phyloP scores from a whole-genome alignment of 106 monocot species.

The Triglochin maritima region DNA sequence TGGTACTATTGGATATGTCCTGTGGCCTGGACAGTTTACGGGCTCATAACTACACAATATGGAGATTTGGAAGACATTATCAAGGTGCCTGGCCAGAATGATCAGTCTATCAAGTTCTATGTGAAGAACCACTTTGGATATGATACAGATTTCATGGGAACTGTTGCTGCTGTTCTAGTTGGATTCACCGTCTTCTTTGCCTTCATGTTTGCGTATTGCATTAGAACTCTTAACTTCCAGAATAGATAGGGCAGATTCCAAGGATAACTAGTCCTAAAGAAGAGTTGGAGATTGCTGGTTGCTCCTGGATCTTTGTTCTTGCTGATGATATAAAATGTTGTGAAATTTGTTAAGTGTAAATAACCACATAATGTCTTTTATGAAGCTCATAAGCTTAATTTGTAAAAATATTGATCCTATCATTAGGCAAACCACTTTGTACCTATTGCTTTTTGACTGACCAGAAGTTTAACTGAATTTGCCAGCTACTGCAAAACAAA shows the following conservation, averaged over 20 bases:
- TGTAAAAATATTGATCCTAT: too few species aligned
- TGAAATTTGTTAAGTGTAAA: too few species aligned
- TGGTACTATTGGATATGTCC: slow-evolving; percentile 76
- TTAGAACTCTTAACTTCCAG: slow-evolving; percentile 56
- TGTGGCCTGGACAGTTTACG: slow-evolving; percentile 55
- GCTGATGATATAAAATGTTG: too few species aligned
- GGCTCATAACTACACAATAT: slow-evolving; percentile 49
- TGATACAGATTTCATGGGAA: slow-evolving; percentile 23
- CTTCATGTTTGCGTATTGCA: slow-evolving; percentile 44
- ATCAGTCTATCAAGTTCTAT: slow-evolving; percentile 29
- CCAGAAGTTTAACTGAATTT: too few species aligned
- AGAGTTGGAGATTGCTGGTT: too few species aligned
- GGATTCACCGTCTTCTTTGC: slow-evolving; percentile 55
- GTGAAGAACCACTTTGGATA: slow-evolving; percentile 45
- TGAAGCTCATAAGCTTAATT: too few species aligned
- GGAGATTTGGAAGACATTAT: slow-evolving; percentile 45
- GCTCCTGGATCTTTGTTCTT: too few species aligned
- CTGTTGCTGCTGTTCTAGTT: slow-evolving; percentile 29
- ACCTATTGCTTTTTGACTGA: too few species aligned
- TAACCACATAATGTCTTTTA: too few species aligned
- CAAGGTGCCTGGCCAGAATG: slow-evolving; percentile 21
- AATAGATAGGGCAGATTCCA: slow-evolving; percentile 15
- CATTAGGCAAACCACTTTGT: too few species aligned
- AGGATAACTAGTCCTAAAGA: too few species aligned
- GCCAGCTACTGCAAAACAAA: too few species aligned